Percentiles rank a stretch among this genome's conserved stretches.
Conservation (phyloP, 495 filamentous ascomycete species). For the Aspergillus indologenus region DNA sequence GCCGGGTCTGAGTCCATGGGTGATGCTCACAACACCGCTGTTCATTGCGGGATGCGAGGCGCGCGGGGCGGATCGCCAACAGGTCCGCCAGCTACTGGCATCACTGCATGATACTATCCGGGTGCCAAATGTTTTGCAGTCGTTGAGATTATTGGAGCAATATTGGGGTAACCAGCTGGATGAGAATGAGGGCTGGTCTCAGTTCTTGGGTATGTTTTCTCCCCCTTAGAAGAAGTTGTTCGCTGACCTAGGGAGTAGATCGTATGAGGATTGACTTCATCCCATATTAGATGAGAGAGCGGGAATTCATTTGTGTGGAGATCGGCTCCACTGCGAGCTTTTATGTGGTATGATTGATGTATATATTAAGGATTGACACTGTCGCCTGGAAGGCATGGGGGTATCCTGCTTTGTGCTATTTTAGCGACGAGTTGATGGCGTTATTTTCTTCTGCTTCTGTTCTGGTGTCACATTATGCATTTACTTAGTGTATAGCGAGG, state of each 20-base stretch:
- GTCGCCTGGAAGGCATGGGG: background rate
- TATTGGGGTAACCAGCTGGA: conserved; percentile 40
- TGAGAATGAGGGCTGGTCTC: conserved; percentile 45
- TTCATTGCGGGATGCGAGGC: conserved; percentile 49
- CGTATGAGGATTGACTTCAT: conserved; percentile 49
- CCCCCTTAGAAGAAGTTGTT: background rate
- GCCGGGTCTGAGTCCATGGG: conserved; percentile 44
- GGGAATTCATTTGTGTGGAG: background rate
- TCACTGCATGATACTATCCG: conserved; percentile 44
- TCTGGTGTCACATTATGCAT: too few relatives aligned
- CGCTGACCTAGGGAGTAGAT: conserved; percentile 28
- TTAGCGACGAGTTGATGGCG: conserved; percentile 4
- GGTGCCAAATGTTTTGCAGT: conserved; percentile 46
- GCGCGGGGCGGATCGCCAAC: conserved; percentile 36
- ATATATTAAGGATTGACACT: conserved; percentile 19
- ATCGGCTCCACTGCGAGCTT: background rate
- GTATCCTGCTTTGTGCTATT: background rate
- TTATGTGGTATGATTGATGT: conserved; percentile 1
- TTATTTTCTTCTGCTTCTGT: conserved; percentile 3
- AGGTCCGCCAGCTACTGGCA: conserved; percentile 32
- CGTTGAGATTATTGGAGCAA: conserved; percentile 43
- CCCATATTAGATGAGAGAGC: conserved; percentile 33
- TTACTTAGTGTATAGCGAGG: too few relatives aligned
- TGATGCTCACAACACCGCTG: conserved; percentile 45
- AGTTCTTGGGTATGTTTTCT: conserved; percentile 38